phyloP scores from a whole-genome alignment of 2,329 filamentous ascomycete genomes.

The Aspergillus niger region DNA sequence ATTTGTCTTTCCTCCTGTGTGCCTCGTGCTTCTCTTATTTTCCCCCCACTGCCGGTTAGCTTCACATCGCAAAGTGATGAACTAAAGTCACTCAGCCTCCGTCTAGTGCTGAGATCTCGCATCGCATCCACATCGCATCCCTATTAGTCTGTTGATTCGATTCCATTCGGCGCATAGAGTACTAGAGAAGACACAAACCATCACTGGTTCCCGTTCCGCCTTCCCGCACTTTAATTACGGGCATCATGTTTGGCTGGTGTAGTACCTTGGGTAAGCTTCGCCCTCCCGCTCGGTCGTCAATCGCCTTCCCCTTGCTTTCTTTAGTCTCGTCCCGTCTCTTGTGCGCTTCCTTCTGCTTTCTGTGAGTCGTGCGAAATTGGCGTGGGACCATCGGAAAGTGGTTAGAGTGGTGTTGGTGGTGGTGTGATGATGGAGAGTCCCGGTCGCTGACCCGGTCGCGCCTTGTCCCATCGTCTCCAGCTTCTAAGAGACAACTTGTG shows the following conservation, averaged over 20 bases:
- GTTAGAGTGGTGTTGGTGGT: background rate
- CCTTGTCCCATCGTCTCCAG: background rate
- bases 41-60: background rate
- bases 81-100: background rate
- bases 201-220: background rate
- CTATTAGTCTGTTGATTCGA: background rate
- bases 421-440: background rate
- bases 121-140: background rate
- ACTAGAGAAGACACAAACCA: too few species aligned
- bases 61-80: background rate
- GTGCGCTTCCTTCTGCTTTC: background rate
- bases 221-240: background rate
- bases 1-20: background rate
- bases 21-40: background rate
- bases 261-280: conserved; percentile 33
- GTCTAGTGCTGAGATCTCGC: conserved; percentile 4
- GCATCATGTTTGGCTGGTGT: conserved; percentile 39
- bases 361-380: background rate
- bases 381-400: background rate
- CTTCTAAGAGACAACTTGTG: background rate
- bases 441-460: background rate
- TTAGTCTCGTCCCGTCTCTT: background rate
- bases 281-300: conserved; percentile 1
- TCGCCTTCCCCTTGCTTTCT: background rate
- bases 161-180: background rate